A percentile compares a stretch with the other conserved stretches of the same genome.
Conservation (phyloP, 1,284 basidiomycete genomes). For the Puccinia polysora region DNA sequence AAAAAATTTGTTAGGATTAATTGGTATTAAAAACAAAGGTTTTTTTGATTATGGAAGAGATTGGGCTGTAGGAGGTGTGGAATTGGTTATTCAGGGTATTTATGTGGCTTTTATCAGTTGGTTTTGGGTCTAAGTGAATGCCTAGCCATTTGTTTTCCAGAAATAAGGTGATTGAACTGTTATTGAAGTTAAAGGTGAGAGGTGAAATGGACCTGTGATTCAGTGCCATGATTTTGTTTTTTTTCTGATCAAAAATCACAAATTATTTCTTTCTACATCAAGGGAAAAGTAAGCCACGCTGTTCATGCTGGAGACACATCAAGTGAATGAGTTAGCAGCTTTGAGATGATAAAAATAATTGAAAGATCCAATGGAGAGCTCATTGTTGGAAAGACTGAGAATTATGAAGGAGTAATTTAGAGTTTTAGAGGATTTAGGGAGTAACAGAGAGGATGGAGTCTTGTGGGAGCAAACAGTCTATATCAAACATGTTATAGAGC, state of each 20-base stretch:
- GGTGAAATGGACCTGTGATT: too few species aligned
- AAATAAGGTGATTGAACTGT: background rate
- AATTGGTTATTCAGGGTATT: background rate
- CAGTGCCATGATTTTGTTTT: background rate
- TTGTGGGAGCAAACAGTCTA: background rate
- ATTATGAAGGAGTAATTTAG: background rate
- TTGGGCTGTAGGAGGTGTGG: background rate
- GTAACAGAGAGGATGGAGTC: background rate
- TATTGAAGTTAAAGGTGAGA: background rate
- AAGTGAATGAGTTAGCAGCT: background rate
- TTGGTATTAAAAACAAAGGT: too few species aligned
- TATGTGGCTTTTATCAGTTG: background rate
- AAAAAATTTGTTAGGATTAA: too few species aligned
- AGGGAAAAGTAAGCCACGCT: background rate
- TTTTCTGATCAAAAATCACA: conserved; percentile 1
- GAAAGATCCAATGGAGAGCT: background rate
- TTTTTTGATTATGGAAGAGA: background rate
- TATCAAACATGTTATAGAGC: background rate
- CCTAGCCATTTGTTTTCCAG: too few species aligned
- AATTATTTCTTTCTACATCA: background rate
- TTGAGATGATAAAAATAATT: background rate
- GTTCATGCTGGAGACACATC: background rate
- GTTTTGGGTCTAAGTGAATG: background rate
- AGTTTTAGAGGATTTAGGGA: conserved; percentile 5
- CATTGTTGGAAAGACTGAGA: background rate